phyloP scores from a whole-genome alignment of 345 rosid species.

The Trapa incisa region DNA sequence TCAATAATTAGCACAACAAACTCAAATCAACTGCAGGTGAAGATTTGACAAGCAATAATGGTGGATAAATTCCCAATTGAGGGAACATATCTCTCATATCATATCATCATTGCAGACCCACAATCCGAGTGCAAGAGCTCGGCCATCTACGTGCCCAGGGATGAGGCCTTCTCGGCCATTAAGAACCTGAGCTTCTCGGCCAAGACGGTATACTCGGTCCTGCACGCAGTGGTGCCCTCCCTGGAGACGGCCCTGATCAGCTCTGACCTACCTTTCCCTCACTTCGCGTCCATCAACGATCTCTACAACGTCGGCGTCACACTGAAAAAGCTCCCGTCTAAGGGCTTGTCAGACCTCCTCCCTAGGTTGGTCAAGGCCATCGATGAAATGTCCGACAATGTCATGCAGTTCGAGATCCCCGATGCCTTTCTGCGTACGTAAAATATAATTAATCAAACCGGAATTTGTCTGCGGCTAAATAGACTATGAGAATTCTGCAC shows the following conservation, averaged over 20 bases:
- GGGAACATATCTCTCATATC: too few species aligned
- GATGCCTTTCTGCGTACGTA: constrained; percentile 29
- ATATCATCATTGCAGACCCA: constrained; percentile 24
- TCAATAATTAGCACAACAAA: too few species aligned
- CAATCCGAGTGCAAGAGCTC: constrained; percentile 29
- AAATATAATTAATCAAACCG: too few species aligned
- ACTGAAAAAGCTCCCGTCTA: constrained; percentile 18
- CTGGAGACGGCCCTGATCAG: constrained; percentile 33
- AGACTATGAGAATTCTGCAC: too few species aligned
- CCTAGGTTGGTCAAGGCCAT: constrained; percentile 48
- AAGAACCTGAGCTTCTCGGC: constrained; percentile 45
- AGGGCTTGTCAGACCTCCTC: constrained; percentile 28
- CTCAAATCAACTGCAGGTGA: too few species aligned
- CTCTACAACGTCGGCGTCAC: constrained; percentile 47
- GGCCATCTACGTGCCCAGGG: constrained; percentile 56
- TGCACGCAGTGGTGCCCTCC: constrained; percentile 45
- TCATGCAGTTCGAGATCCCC: constrained; percentile 49
- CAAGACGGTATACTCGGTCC: constrained; percentile 42
- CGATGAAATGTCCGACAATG: constrained; percentile 21
- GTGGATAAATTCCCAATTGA: too few species aligned
- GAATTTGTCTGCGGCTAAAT: too few species aligned
- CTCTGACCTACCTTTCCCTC: constrained; percentile 38
- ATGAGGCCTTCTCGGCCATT: constrained; percentile 50
- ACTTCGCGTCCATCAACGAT: constrained; percentile 47
- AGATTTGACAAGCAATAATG: too few species aligned